phyloP scores from a whole-genome alignment of 768 basidiomycete genomes.

The Pleurotus eryngii region DNA sequence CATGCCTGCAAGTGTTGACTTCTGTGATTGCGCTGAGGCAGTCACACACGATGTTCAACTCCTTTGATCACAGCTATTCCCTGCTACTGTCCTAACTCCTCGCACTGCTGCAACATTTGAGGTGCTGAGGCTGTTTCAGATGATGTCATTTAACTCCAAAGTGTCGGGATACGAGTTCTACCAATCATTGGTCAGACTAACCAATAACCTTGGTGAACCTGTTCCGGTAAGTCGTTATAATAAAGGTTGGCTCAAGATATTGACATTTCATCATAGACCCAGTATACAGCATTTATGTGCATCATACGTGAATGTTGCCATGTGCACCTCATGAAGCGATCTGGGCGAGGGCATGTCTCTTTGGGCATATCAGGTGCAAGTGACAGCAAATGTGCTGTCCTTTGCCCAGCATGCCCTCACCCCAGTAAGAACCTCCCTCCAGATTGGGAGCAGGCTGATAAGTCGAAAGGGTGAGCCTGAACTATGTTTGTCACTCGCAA shows the following conservation, averaged over 20 bases:
- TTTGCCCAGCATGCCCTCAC: slow-evolving; percentile 21
- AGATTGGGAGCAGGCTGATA: not conserved
- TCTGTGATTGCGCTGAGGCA: slow-evolving; percentile 12
- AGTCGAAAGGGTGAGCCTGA: not conserved
- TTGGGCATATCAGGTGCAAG: slow-evolving; percentile 7
- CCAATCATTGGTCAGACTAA: too few species aligned
- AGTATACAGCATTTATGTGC: not conserved
- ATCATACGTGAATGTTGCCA: not conserved
- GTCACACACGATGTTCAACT: slow-evolving; percentile 4
- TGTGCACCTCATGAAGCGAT: not conserved
- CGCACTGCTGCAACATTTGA: slow-evolving; percentile 11
- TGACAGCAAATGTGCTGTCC: slow-evolving; percentile 14
- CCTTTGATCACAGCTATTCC: slow-evolving; percentile 9
- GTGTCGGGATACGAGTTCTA: not conserved
- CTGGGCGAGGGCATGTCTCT: slow-evolving; percentile 12
- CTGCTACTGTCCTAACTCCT: slow-evolving; percentile 13
- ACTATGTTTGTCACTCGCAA: too few species aligned
- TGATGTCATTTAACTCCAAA: slow-evolving; percentile 12
- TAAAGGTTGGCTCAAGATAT: too few species aligned
- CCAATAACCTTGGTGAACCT: too few species aligned
- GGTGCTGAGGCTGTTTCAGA: slow-evolving; percentile 10
- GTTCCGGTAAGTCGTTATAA: too few species aligned
- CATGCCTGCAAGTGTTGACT: slow-evolving; percentile 6
- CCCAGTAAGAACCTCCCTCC: slow-evolving; percentile 14
- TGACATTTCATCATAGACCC: not conserved